Percentiles rank a stretch among this genome's conserved stretches.
phyloP scores from a whole-genome alignment of 768 basidiomycete genomes.

The Russula griseocarnosa region DNA sequence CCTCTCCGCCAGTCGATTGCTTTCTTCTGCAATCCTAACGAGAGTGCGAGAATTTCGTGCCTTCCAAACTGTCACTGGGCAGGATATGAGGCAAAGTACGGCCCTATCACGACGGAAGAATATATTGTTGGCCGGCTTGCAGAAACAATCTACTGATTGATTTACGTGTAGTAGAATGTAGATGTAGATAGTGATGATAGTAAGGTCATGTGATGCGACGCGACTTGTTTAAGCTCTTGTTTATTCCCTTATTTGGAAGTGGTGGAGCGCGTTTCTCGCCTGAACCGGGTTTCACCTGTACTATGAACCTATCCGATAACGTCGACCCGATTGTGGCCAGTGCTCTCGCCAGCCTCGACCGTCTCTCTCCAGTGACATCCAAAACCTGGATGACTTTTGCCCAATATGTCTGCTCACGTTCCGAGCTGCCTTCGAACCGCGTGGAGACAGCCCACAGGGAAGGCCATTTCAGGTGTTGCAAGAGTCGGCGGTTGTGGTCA shows the following conservation, averaged over 20 bases:
- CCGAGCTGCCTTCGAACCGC: conserved; percentile 38
- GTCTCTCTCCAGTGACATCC: conserved; percentile 19
- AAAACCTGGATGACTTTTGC: conserved; percentile 49
- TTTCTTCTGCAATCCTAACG: conserved; percentile 85
- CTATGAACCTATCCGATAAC: conserved; percentile 7
- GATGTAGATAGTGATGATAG: conserved; percentile 6
- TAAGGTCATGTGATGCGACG: conserved; percentile 28
- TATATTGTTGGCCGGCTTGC: conserved; percentile 72
- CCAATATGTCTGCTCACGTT: conserved; percentile 63
- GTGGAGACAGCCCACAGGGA: conserved; percentile 25
- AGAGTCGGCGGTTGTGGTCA: conserved; percentile 59
- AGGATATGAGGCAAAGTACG: conserved; percentile 55
- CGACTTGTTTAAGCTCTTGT: conserved; percentile 28
- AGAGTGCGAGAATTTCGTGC: conserved; percentile 60
- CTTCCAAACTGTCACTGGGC: conserved; percentile 59
- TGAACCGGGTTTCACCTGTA: background rate
- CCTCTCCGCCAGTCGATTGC: conserved; percentile 75
- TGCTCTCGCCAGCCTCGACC: conserved; percentile 19
- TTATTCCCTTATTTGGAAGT: conserved; percentile 14
- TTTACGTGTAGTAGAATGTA: too few species aligned
- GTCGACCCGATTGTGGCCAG: conserved; percentile 9
- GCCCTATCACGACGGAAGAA: conserved; percentile 64
- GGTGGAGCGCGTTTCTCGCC: conserved; percentile 1
- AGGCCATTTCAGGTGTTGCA: conserved; percentile 44
- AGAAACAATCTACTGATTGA: conserved; percentile 37